phyloP scores from a whole-genome alignment of 495 filamentous ascomycete species.

The Haplographium delicatum region DNA sequence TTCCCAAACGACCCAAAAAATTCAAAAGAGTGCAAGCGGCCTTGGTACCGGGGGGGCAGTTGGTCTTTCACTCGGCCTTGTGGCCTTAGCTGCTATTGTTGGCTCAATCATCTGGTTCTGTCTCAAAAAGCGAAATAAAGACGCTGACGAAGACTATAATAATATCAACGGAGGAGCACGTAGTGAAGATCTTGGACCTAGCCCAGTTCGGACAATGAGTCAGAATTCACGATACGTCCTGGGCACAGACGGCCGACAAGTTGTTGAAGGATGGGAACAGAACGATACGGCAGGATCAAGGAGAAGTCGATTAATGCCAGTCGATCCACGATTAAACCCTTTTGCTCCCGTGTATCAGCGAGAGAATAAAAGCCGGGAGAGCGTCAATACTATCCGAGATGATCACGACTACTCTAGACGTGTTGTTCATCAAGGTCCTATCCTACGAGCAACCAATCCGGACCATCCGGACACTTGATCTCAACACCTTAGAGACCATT shows the following conservation, averaged over 20 bases:
- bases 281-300: slow-evolving; percentile 27
- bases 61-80: slow-evolving; percentile 29
- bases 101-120: slow-evolving; percentile 16
- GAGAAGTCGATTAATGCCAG: slow-evolving; percentile 45
- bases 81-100: slow-evolving; percentile 19
- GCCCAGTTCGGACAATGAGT: slow-evolving; percentile 25
- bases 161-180: slow-evolving; percentile 14
- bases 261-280: slow-evolving; percentile 24
- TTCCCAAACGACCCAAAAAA: not conserved
- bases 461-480: slow-evolving; percentile 24
- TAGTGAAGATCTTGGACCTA: slow-evolving; percentile 6
- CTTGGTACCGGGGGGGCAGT: slow-evolving; percentile 31
- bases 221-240: slow-evolving; percentile 27
- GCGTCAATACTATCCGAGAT: slow-evolving; percentile 49
- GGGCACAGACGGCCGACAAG: slow-evolving; percentile 25
- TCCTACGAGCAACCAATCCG: slow-evolving; percentile 49
- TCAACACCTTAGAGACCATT: not conserved
- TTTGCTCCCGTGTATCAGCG: slow-evolving; percentile 43
- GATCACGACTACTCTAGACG: slow-evolving; percentile 51
- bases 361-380: slow-evolving; percentile 45
- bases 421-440: slow-evolving; percentile 32
- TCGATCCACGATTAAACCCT: slow-evolving; percentile 52
- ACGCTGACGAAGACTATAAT: slow-evolving; percentile 8
- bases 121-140: slow-evolving; percentile 11
- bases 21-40: slow-evolving; percentile 13